Conservation (phyloP, 2,329 filamentous ascomycete species). For the Arachnopeziza araneosa region DNA sequence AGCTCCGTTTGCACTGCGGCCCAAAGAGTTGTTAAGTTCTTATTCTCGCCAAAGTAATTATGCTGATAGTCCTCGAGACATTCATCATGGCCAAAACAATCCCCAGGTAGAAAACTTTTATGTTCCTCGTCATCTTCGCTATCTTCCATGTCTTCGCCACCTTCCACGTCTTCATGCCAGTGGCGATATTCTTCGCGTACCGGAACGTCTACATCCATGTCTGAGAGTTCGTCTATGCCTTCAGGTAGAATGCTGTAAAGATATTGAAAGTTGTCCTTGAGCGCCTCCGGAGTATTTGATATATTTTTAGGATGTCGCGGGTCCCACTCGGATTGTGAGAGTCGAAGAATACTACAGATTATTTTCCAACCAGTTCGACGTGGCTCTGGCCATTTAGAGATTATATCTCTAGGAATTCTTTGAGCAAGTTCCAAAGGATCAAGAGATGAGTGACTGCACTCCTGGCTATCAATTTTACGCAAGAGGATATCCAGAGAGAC, state of each 20-base stretch:
- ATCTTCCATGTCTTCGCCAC: neutral
- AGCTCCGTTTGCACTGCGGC: conserved; percentile 35
- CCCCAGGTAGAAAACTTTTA: neutral
- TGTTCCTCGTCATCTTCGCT: neutral
- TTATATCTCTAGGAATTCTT: conserved; percentile 7
- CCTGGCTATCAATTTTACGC: neutral
- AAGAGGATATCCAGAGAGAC: conserved; percentile 8
- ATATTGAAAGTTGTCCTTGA: neutral
- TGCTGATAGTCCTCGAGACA: neutral
- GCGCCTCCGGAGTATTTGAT: neutral
- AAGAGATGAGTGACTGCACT: conserved; percentile 24
- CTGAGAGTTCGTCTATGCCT: neutral
- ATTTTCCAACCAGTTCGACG: conserved; percentile 11
- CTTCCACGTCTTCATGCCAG: neutral
- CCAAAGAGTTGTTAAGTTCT: conserved; percentile 27
- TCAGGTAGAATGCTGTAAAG: neutral
- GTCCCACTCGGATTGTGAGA: conserved; percentile 7
- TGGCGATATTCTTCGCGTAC: neutral
- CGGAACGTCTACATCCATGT: neutral
- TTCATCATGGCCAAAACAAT: neutral
- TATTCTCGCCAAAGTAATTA: conserved; percentile 12
- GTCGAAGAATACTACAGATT: conserved; percentile 8
- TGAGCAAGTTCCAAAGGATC: conserved; percentile 17
- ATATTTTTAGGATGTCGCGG: neutral
- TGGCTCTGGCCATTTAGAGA: conserved; percentile 10